Base-by-base conservation (phyloP, 495 filamentous ascomycete species). In the Opeltia flavorubescens region DNA sequence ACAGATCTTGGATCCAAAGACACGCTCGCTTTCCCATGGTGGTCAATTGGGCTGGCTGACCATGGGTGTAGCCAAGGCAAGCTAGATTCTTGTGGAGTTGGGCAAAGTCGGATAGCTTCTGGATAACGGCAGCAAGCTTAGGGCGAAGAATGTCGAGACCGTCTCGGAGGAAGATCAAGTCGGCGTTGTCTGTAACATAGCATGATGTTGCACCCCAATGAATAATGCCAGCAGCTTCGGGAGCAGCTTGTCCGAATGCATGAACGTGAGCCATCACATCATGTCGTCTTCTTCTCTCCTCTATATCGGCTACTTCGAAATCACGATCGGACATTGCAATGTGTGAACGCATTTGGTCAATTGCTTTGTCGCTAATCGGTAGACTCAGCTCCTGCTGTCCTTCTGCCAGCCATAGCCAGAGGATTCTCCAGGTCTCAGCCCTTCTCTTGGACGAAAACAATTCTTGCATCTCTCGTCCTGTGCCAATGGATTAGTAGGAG, bases 331-430 rank as follows among this genome's bases (percentile, higher is more conserved):
- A 77, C 30, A 96, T 77, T 12, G 61, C 68, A 41, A 83, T 62
- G 51, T 93, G 75, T 11, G 69, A 69, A 55, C 71, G 74, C 83
- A 94, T 86, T 67, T 89, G 76, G 41, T 69, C 62, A 44, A 91
- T 67, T 20, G 84, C 85, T 48, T 88, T 77, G 29, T 79, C 67
- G 34, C 78, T 69, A 52, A 89, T 84, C 17, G 69, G 62, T 23
- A 75, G 57, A 4, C 78, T 78, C 1, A 83, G 63, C 56, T 84
- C 80, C 63, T 81, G 79, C 65, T 93, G 77, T 23, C 76, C 72
- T 68, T 88, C 80, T n/a, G 86, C 86, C 11, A 94, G 78, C 71
- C 75, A 83, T 24, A 87, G 57, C 86, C 86, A 94, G 39, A 93
- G 69, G 52, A 80, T 66, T 53, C 86, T 76, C 86, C 86, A 91